Evolutionary conservation across 2,329 filamentous ascomycete genomes (phyloP).

Genomic region (Colletotrichum nymphaeae): DNA sequence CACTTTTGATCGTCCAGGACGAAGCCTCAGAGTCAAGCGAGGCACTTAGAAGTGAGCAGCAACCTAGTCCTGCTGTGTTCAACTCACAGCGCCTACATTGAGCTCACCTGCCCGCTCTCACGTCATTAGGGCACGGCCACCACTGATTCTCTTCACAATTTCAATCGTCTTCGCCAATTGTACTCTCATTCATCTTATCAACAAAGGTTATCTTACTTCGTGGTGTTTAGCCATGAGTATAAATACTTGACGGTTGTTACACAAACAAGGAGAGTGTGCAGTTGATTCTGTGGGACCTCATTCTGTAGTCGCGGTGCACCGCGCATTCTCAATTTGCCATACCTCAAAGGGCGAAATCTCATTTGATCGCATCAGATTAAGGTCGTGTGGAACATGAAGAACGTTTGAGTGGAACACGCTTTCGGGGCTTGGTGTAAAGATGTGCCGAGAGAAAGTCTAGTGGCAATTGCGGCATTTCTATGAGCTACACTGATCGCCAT

Average conservation of each 20-base stretch:
- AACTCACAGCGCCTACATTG: no score
- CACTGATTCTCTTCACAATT: no score
- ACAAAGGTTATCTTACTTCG: no score
- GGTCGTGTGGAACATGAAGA: not conserved
- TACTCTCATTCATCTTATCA: no score
- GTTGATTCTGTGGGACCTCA: not conserved
- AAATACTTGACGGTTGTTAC: not conserved
- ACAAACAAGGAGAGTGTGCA: not conserved
- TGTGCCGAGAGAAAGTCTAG: not conserved
- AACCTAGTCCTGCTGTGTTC: no score
- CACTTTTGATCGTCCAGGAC: no score
- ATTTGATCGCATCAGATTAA: not conserved
- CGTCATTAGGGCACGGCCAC: no score
- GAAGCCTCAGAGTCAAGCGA: no score
- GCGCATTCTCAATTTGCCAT: not conserved
- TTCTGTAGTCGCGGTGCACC: not conserved
- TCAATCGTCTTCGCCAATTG: no score
- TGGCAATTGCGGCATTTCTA: not conserved
- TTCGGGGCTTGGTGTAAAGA: not conserved
- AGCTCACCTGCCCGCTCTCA: no score
- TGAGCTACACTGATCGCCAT: slow-evolving; percentile 9
- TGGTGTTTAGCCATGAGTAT: not conserved
- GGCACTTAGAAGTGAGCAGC: no score
- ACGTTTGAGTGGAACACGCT: not conserved
- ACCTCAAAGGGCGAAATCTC: not conserved